Evolutionary conservation across 495 filamentous ascomycete species (phyloP), one percentile per base, ranked within the genome.

Genomic region (Tetracladium setigerum): DNA sequence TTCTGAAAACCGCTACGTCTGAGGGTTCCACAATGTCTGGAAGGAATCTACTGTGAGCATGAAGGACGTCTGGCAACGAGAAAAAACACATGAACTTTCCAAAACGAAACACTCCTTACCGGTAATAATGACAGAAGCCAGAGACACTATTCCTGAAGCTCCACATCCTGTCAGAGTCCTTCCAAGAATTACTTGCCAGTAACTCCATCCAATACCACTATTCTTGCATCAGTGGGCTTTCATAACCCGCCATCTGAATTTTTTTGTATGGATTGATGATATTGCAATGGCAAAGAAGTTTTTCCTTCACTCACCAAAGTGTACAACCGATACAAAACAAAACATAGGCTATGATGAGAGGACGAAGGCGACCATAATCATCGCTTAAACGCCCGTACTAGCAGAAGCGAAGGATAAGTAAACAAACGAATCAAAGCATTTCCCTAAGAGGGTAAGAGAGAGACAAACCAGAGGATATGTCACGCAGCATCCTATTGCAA

Each of bases 301-400:
- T 30, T 18, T 39, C 7, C 16, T 15, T 44, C 22, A 47, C 64
- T 31, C 57, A 70, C 68, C 64, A 65, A 15, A 61, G 56, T 44
- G 59, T 22, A 49, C 60, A 65, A 32, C 56, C 63, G 37, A 59
- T 13, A 15, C 46, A 49, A 47, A 70, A 70, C 2, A 68, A 36
- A 27, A 49, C 19, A 50, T 67, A 66, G 0, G 61, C 56, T 4
- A 33, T 31, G 19, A 98, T 78, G 16, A 98, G 77, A 8, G 92
- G 89, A 13, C 80, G 84, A 38, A 88, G 76, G 30, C 91, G 84
- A 35, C 91, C 91, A 76, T 92, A 81, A 41, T 76, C 79, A 64
- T 96, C 91, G 13, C 86, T 91, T 30, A 96, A 73, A 12, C 73
- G 78, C 16, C 91, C 91, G 49, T 11, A 72, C 30, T 19, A 67